Evolutionary conservation across 345 rosid genomes (phyloP), one percentile per base, ranked within the genome.

Genomic region (Pistacia vera): DNA sequence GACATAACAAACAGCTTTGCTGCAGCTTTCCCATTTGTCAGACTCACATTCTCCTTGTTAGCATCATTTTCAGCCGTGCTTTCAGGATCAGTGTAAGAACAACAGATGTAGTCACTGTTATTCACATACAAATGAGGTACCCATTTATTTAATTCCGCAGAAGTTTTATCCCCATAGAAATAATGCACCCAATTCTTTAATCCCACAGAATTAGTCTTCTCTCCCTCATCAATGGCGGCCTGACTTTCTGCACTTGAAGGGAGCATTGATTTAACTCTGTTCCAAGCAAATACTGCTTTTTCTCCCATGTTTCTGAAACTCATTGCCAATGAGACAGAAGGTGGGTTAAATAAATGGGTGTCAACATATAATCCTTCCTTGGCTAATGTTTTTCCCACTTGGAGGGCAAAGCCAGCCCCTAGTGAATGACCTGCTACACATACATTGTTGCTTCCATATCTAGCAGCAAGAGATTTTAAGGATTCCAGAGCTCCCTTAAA

Each of bases 331-430:
- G 97, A 96, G 77, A 94, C 81, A 17, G 97, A 96, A 55, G 99
- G 99, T 0, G 97, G 98, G 44, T 96, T 96, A 62, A 96, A 96
- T 81, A 94, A 77, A 92, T 96, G 99, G 12, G 97, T 86, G 61
- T 96, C 99, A 52, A 94, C 94, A 41, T 72, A 89, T 13, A 90
- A 61, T 3, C 97, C 97, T 73, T 96, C 91, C 80, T 91, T 90
- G 0, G 97, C 99, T 80, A 96, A 84, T 8, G 97, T 86, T 76
- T 94, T 96, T n/a, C 98, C 99, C 10, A 92, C 97, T 80, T 96
- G 99, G 41, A 96, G 79, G 38, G 99, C 97, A 77, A 96, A 92
- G 30, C 97, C 98, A 36, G 99, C 99, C 63, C 99, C 99, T 52
- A 96, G 80, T 0, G 99, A 96, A 85, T 96, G 99, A 41, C 98